Conservation (phyloP, 2,329 filamentous ascomycete genomes). For the Microcera coccophila region DNA sequence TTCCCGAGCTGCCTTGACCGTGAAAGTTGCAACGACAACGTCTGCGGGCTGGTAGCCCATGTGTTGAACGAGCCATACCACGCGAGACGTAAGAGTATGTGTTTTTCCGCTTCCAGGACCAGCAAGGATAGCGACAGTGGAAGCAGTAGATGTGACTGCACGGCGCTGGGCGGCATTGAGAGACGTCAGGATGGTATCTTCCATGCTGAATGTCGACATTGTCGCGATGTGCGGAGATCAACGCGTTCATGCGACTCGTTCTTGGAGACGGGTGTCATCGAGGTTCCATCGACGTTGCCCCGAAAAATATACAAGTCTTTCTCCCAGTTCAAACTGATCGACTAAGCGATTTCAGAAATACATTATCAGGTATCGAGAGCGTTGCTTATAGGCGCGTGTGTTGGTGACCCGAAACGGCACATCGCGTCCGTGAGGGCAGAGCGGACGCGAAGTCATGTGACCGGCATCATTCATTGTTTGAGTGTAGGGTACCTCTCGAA, state of each 20-base stretch:
- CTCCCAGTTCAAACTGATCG: background rate
- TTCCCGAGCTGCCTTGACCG: slow-evolving; percentile 87
- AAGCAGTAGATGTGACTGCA: slow-evolving; percentile 50
- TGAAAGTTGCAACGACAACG: slow-evolving; percentile 94
- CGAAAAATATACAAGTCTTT: too few species aligned
- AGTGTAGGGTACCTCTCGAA: too few species aligned
- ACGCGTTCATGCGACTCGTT: slow-evolving; percentile 15
- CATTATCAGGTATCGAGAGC: too few species aligned
- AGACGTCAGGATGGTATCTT: slow-evolving; percentile 41
- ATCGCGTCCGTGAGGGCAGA: too few species aligned
- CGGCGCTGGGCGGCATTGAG: slow-evolving; percentile 54
- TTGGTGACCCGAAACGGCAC: too few species aligned
- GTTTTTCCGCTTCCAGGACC: slow-evolving; percentile 80
- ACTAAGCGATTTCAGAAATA: too few species aligned
- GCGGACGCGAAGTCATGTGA: too few species aligned
- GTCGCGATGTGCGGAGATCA: slow-evolving; percentile 18
- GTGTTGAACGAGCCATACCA: slow-evolving; percentile 79
- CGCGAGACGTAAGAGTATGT: slow-evolving; percentile 87
- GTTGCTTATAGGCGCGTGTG: too few species aligned
- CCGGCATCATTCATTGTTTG: too few species aligned
- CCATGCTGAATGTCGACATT: slow-evolving; percentile 25
- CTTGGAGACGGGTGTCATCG: slow-evolving; percentile 10
- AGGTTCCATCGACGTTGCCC: background rate
- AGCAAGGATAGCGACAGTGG: slow-evolving; percentile 63
- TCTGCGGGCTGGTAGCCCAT: slow-evolving; percentile 73